A percentile compares a stretch with the other conserved stretches of the same genome.
phyloP scores from a whole-genome alignment of 805 yeast species.

The Saccharomycopsis oosterbeekiorum region DNA sequence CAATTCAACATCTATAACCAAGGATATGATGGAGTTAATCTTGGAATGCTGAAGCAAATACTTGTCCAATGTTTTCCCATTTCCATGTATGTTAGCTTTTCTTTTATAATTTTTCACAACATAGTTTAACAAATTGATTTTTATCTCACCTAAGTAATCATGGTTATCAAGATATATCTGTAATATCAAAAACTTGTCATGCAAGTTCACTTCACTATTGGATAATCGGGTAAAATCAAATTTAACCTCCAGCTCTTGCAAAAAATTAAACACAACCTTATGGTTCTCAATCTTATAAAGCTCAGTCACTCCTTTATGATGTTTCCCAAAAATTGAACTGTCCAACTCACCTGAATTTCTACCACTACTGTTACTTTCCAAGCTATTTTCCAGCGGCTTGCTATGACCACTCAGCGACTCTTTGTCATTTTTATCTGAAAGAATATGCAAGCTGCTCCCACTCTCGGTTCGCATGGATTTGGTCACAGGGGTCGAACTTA shows the following conservation, averaged over 20 bases:
- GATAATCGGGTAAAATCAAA: slow-evolving; percentile 17
- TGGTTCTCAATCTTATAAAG: slow-evolving; percentile 39
- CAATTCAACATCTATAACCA: slow-evolving; percentile 44
- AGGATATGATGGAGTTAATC: slow-evolving; percentile 66
- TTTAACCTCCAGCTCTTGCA: slow-evolving; percentile 20
- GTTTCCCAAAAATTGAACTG: slow-evolving; percentile 9
- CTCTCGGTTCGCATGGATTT: slow-evolving; percentile 28
- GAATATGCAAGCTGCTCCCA: slow-evolving; percentile 9
- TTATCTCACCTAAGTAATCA: slow-evolving; percentile 53
- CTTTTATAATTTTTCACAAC: slow-evolving; percentile 27
- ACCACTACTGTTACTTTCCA: slow-evolving; percentile 1
- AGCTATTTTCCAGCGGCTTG: slow-evolving; percentile 8
- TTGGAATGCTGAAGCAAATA: slow-evolving; percentile 70
- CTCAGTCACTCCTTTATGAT: slow-evolving; percentile 31
- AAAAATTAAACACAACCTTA: slow-evolving; percentile 39
- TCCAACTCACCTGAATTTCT: no score
- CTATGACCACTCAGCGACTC: not conserved
- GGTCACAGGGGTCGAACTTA: slow-evolving; percentile 27
- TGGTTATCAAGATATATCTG: slow-evolving; percentile 36
- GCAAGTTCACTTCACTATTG: slow-evolving; percentile 26
- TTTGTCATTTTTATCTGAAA: not conserved
- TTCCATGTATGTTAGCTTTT: not conserved
- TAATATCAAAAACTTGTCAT: slow-evolving; percentile 28
- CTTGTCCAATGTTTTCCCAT: slow-evolving; percentile 43
- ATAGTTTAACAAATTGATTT: slow-evolving; percentile 64